Conservation (phyloP, 2,329 filamentous ascomycete species). For the Helotiales sp. region DNA sequence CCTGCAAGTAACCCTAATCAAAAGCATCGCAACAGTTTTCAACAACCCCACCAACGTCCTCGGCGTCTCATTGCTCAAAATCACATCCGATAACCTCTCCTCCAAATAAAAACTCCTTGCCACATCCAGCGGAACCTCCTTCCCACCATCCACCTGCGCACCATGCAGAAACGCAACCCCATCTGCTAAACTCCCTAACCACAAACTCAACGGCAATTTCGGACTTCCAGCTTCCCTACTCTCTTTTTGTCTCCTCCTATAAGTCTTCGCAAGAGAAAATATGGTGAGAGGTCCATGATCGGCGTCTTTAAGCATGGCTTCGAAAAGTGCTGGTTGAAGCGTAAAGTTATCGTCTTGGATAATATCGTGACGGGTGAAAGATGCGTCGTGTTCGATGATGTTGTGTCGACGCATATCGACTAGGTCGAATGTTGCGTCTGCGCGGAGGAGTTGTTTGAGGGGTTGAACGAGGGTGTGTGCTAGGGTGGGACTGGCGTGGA, state of each 20-base stretch:
- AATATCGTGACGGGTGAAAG: slow-evolving; percentile 15
- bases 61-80: slow-evolving; percentile 11
- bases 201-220: slow-evolving; percentile 7
- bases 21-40: slow-evolving; percentile 3
- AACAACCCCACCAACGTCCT: slow-evolving; percentile 11
- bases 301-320: slow-evolving; percentile 14
- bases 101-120: slow-evolving; percentile 13
- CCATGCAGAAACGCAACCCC: slow-evolving; percentile 14
- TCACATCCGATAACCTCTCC: slow-evolving; percentile 13
- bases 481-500: slow-evolving; percentile 7
- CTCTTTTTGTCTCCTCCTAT: slow-evolving; percentile 12
- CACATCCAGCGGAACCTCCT: slow-evolving; percentile 2
- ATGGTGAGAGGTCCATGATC: slow-evolving; percentile 13
- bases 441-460: slow-evolving; percentile 10
- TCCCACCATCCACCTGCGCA: slow-evolving; percentile 4
- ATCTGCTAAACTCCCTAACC: slow-evolving; percentile 15
- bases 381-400: slow-evolving; percentile 17
- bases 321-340: slow-evolving; percentile 14
- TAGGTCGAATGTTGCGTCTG: slow-evolving; percentile 19
- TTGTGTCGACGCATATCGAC: slow-evolving; percentile 15
- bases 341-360: slow-evolving; percentile 17
- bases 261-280: slow-evolving; percentile 13
- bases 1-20: not conserved
- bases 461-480: slow-evolving; percentile 2
- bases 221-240: slow-evolving; percentile 14